phyloP scores from a whole-genome alignment of 2,329 filamentous ascomycete genomes.

The Paecilomyces sp. region DNA sequence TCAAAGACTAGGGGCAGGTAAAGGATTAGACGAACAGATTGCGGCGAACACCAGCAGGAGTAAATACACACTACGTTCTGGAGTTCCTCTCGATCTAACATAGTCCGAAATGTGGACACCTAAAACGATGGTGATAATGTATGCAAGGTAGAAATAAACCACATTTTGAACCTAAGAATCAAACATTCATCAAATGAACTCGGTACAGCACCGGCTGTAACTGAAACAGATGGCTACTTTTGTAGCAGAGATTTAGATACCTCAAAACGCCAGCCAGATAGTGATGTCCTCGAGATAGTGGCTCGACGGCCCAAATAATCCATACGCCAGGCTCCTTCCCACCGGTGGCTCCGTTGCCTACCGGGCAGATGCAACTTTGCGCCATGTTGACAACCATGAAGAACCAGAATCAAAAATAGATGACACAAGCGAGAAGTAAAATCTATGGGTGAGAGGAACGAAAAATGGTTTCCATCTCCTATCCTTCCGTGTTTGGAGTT shows the following conservation, averaged over 20 bases:
- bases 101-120: neutral
- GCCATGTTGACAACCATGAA: neutral
- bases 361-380: neutral
- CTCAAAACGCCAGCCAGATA: neutral
- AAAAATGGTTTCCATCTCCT: neutral
- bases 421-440: neutral
- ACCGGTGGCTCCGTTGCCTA: neutral
- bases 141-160: neutral
- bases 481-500: neutral
- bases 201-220: neutral
- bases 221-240: neutral
- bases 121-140: neutral
- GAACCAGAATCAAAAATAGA: neutral
- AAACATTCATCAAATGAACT: neutral
- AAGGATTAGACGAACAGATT: no score
- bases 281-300: neutral
- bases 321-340: neutral
- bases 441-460: neutral
- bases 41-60: no score
- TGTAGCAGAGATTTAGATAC: neutral
- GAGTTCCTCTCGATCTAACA: no score
- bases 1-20: no score
- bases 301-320: neutral
- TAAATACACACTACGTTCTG: no score
- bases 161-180: neutral